Evolutionary conservation across 2,329 filamentous ascomycete genomes (phyloP).

Genomic region (Aspergillus sp.): DNA sequence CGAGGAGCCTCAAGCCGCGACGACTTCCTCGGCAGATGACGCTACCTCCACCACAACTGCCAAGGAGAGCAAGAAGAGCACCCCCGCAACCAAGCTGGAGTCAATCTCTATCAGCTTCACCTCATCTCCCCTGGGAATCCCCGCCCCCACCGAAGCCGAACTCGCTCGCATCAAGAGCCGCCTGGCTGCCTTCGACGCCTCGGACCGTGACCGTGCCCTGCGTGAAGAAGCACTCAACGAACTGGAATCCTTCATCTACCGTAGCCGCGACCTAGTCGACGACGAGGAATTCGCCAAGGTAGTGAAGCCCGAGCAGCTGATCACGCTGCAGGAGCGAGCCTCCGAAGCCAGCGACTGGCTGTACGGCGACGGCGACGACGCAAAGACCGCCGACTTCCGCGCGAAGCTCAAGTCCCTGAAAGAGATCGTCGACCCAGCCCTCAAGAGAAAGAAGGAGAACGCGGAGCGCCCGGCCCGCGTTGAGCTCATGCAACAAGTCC

Average conservation of each 20-base stretch:
- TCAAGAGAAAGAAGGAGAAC: conserved; percentile 72
- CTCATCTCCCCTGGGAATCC: conserved; percentile 49
- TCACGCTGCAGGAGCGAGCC: conserved; percentile 67
- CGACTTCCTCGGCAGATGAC: conserved; percentile 45
- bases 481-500: conserved; percentile 65
- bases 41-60: conserved; percentile 53
- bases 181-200: conserved; percentile 80
- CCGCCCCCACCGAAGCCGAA: conserved; percentile 37
- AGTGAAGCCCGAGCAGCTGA: conserved; percentile 69
- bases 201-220: conserved; percentile 73
- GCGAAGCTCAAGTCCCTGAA: conserved; percentile 75
- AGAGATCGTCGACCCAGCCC: conserved; percentile 73
- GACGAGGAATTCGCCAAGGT: conserved; percentile 71
- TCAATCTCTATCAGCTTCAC: conserved; percentile 54
- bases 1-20: conserved; percentile 50
- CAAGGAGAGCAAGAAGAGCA: conserved; percentile 45
- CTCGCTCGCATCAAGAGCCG: conserved; percentile 64
- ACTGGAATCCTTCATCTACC: conserved; percentile 92
- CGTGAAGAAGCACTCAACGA: conserved; percentile 89
- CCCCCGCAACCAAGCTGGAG: conserved; percentile 51
- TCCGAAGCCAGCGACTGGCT: conserved; percentile 82
- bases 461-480: conserved; percentile 70
- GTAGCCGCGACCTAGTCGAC: conserved; percentile 77
- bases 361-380: conserved; percentile 78
- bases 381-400: conserved; percentile 72